Base-by-base conservation (phyloP, 129 eudicot species). In the Tagetes patula region DNA sequence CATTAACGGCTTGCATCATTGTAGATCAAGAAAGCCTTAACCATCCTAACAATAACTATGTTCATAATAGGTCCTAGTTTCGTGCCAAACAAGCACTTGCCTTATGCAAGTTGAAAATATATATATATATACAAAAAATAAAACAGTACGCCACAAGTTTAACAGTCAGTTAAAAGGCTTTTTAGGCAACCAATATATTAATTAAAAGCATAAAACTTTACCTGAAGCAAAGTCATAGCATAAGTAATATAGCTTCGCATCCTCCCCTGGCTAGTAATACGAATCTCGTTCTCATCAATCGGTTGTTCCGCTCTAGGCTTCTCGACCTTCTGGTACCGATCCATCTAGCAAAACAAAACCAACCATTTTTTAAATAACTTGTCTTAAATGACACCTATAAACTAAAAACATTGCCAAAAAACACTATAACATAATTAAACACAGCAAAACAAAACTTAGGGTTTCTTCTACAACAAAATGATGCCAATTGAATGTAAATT, bases 201-300 rank as follows among this genome's bases (percentile, higher is more conserved):
- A 62, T 12, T 10, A 8, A 30, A 32, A 36, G 30, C 10, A 42
- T 37, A 70, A 39, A 8, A 6, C 30, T 2, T 14, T 68, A 90
- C 98, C 91, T 90, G 93, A 83, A 94, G 96, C 85, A 90, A 72
- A 70, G 82, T 84, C 98, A 94, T 85, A 43, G 98, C 98, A 65
- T 94, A 94, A n/a, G 96, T 86, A 71, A 94, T 94, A 71, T 90
- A 94, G 86, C 88, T 94, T 11, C 98, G 83, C 98, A 94, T 94
- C 86, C 98, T 83, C 37, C 98, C 98, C 54, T 86, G 98, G 75
- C 98, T 90, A 2, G 98, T 94, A 80, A 94, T 94, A 71, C 98
- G 84, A 81, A 94, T 94, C 86, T 94, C 98, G 77, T 94, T 94
- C 84, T 87, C 98, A 61, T 87, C 87, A 80, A 94, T 94, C 1